phyloP scores from a whole-genome alignment of 495 filamentous ascomycete genomes.

The Xylaria palmicola region DNA sequence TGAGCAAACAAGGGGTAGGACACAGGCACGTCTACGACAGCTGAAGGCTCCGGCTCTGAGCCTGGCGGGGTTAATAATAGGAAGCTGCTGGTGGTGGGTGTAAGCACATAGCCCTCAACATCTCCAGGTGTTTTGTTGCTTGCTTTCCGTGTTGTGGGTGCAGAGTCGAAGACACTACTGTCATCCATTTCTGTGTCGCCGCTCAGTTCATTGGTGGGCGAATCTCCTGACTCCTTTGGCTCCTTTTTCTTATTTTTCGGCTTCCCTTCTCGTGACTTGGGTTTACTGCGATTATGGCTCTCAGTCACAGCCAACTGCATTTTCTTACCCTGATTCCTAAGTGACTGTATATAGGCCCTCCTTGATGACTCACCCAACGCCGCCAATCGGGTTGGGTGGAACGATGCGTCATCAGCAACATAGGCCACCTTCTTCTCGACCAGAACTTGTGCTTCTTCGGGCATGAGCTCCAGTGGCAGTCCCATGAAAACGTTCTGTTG shows the following conservation, averaged over 20 bases:
- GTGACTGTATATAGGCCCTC: slow-evolving; percentile 40
- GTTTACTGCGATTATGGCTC: slow-evolving; percentile 18
- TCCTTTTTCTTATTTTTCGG: slow-evolving; percentile 38
- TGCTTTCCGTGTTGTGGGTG: slow-evolving; percentile 19
- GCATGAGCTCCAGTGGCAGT: slow-evolving; percentile 82
- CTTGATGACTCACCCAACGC: slow-evolving; percentile 57
- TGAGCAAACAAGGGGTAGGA: slow-evolving; percentile 67
- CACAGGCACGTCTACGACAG: slow-evolving; percentile 26
- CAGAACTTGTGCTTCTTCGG: slow-evolving; percentile 82
- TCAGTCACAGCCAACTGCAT: slow-evolving; percentile 36
- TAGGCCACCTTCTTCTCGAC: slow-evolving; percentile 77
- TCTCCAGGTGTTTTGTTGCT: slow-evolving; percentile 2
- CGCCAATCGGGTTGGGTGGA: slow-evolving; percentile 61
- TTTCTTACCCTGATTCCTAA: slow-evolving; percentile 41
- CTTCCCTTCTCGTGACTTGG: slow-evolving; percentile 15
- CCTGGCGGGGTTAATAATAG: slow-evolving; percentile 21
- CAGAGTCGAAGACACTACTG: slow-evolving; percentile 46
- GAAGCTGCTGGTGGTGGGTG: slow-evolving; percentile 30
- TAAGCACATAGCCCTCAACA: slow-evolving; percentile 23
- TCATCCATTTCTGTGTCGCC: slow-evolving; percentile 22
- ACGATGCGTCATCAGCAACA: slow-evolving; percentile 71
- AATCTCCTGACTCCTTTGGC: slow-evolving; percentile 26
- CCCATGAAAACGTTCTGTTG: slow-evolving; percentile 95
- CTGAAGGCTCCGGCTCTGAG: neutral
- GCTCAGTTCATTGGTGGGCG: neutral